These are phyloP conservation scores for Pythium pectinolyticum DNA, from an alignment of 352 stramenopile genomes.

Conservation along the genomic window DNA sequence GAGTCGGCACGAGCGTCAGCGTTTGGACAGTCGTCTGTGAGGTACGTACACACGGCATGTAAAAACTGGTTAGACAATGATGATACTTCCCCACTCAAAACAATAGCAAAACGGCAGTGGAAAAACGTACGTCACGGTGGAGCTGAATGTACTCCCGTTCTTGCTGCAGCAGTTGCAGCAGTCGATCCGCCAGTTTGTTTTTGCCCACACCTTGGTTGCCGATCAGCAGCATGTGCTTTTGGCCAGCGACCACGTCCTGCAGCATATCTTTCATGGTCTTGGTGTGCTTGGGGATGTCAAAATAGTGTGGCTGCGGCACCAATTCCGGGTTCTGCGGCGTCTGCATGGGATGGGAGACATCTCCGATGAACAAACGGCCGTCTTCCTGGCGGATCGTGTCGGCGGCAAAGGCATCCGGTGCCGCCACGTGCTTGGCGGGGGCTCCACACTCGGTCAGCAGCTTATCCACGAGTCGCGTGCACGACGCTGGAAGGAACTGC, in stretches of 20 bases:
- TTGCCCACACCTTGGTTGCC: conserved; percentile 96
- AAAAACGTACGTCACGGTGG: conserved; percentile 87
- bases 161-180: conserved; percentile 89
- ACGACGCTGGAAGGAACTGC: conserved; percentile 67
- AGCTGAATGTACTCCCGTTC: conserved; percentile 97
- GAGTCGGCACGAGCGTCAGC: conserved; percentile 88
- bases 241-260: conserved; percentile 78
- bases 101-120: no score
- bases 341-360: conserved; percentile 62
- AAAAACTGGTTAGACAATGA: neutral
- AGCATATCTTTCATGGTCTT: conserved; percentile 86
- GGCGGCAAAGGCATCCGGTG: neutral
- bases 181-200: conserved; percentile 93
- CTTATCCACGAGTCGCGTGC: conserved; percentile 46
- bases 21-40: conserved; percentile 91
- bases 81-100: no score
- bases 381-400: conserved; percentile 48
- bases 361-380: conserved; percentile 54
- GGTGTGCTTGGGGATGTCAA: conserved; percentile 89
- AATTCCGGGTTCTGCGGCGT: conserved; percentile 62
- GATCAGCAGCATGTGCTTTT: conserved; percentile 92
- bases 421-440: conserved; percentile 15
- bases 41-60: neutral
- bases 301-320: conserved; percentile 88
- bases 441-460: conserved; percentile 51